A percentile compares a stretch with the other conserved stretches of the same genome.
These are phyloP conservation scores for Penicillium hordei DNA, from an alignment of 2,329 filamentous ascomycete species.

Conservation along the genomic window DNA sequence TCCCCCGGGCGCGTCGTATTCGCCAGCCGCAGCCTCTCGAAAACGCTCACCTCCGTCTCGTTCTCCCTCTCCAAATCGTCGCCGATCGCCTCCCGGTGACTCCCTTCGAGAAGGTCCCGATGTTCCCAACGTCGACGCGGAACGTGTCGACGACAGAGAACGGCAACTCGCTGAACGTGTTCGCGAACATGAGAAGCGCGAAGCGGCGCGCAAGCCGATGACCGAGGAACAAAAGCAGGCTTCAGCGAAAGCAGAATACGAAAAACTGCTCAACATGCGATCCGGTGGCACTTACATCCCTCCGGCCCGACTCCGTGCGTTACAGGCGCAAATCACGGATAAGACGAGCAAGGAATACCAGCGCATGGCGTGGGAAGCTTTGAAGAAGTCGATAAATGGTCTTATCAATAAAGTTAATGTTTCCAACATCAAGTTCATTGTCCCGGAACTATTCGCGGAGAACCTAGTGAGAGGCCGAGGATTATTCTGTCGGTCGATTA, in stretches of 20 bases:
- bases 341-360: constrained; percentile 96
- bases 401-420: constrained; percentile 99
- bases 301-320: constrained; percentile 80
- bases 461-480: constrained; percentile 89
- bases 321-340: constrained; percentile 96
- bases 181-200: constrained; percentile 52
- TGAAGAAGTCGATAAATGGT: constrained; percentile 98
- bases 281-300: constrained; percentile 97
- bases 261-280: constrained; percentile 86
- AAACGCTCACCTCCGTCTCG: constrained; percentile 59
- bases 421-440: constrained; percentile 95
- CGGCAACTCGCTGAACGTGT: constrained; percentile 54
- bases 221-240: constrained; percentile 83
- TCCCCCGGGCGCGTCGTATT: constrained; percentile 50
- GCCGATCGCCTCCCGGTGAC: constrained; percentile 47
- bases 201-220: constrained; percentile 52
- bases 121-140: constrained; percentile 52
- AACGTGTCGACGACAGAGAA: constrained; percentile 51
- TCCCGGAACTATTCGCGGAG: constrained; percentile 92
- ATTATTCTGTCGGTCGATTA: constrained; percentile 91
- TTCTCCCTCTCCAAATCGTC: constrained; percentile 54
- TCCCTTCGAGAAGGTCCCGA: constrained; percentile 36
- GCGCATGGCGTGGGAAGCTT: constrained; percentile 97
- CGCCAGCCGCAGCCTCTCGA: constrained; percentile 51
- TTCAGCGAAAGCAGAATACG: constrained; percentile 86